phyloP scores from a whole-genome alignment of 2,329 filamentous ascomycete genomes.

The Escovopsis weberi region DNA sequence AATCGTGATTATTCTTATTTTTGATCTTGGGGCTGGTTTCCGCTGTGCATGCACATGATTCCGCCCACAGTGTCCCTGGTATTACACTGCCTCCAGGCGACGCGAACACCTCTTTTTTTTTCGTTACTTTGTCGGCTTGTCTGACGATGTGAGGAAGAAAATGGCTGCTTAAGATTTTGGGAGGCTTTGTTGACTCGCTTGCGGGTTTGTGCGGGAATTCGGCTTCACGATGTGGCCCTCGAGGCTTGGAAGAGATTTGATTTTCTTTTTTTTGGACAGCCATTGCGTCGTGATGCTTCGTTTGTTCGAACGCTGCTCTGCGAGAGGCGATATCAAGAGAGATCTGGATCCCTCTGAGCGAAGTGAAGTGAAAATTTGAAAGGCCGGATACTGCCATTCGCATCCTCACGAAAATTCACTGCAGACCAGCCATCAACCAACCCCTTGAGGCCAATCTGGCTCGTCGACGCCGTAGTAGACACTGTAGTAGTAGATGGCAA shows the following conservation, averaged over 20 bases:
- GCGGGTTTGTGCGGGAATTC: neutral
- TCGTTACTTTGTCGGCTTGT: slow-evolving; percentile 18
- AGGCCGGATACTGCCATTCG: no score
- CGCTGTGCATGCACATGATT: slow-evolving; percentile 25
- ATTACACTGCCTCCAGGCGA: slow-evolving; percentile 27
- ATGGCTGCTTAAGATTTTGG: neutral
- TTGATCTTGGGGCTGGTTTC: slow-evolving; percentile 17
- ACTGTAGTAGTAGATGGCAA: no score
- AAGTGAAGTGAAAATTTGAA: no score
- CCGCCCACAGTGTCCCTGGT: slow-evolving; percentile 26
- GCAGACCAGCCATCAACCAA: no score
- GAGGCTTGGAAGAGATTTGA: neutral
- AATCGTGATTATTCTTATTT: slow-evolving; percentile 68
- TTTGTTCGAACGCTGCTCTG: no score
- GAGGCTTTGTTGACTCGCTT: neutral
- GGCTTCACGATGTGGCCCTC: neutral
- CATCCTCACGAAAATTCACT: no score
- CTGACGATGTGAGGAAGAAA: slow-evolving; percentile 5
- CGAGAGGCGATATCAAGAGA: no score
- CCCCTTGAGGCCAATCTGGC: no score
- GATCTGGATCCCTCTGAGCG: no score
- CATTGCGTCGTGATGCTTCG: no score
- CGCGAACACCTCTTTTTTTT: slow-evolving; percentile 21
- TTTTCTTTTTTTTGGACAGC: no score
- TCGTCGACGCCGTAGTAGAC: no score